Conservation (phyloP, 768 basidiomycete species). For the Mycena alexandri region DNA sequence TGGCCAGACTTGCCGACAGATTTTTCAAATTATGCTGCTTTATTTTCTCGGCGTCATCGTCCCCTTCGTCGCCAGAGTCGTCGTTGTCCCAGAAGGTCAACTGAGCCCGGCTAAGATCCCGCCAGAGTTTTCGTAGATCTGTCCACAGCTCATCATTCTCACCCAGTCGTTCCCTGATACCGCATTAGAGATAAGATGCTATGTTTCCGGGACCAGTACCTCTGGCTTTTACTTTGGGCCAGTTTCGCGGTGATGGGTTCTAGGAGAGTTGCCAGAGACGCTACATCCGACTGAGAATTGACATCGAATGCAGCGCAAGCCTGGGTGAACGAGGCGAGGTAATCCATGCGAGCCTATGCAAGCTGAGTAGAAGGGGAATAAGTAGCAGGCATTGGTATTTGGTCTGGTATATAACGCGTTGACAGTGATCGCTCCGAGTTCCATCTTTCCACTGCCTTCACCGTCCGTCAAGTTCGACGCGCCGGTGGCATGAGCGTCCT, state of each 20-base stretch:
- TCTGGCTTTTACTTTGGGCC: constrained; percentile 57
- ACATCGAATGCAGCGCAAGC: constrained; percentile 36
- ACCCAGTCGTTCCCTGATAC: constrained; percentile 50
- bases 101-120: constrained; percentile 59
- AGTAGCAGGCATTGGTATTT: neutral
- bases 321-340: constrained; percentile 14
- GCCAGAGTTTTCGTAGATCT: constrained; percentile 69
- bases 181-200: constrained; percentile 10
- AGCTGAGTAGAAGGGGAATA: neutral
- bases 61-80: constrained; percentile 54
- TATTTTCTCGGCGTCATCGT: constrained; percentile 35
- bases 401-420: constrained; percentile 35
- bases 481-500: constrained; percentile 49
- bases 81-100: constrained; percentile 66
- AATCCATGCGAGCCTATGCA: constrained; percentile 3
- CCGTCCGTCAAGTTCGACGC: constrained; percentile 30
- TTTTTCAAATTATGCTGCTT: constrained; percentile 51
- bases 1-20: constrained; percentile 68
- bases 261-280: constrained; percentile 48
- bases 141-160: constrained; percentile 66
- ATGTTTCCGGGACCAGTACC: constrained; percentile 42
- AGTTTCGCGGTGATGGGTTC: constrained; percentile 66
- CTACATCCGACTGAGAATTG: constrained; percentile 38
- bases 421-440: constrained; percentile 45
- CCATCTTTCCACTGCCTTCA: constrained; percentile 6